Conservation (phyloP, 345 rosid species). For the Durio zibethinus region DNA sequence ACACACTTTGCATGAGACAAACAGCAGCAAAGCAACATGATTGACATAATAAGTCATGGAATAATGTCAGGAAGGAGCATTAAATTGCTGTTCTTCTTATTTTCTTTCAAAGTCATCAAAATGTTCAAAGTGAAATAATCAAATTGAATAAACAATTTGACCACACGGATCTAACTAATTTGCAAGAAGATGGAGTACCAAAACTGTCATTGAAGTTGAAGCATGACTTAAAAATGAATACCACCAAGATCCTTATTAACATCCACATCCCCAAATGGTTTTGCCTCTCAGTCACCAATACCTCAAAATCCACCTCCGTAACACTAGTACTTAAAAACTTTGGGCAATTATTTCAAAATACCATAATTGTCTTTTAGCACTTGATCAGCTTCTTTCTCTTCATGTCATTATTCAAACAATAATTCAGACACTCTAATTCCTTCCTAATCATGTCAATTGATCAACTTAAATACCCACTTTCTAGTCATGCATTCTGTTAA, state of each 20-base stretch:
- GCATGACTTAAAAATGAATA: neutral
- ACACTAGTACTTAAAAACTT: neutral
- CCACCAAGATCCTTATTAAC: neutral
- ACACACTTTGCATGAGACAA: neutral
- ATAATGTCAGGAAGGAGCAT: neutral
- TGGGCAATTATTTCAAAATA: neutral
- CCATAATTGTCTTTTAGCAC: neutral
- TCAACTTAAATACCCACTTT: neutral
- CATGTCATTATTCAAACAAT: neutral
- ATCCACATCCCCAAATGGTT: neutral
- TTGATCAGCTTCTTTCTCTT: neutral
- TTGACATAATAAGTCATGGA: neutral
- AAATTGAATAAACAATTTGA: neutral
- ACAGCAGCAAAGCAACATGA: neutral
- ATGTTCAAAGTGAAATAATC: neutral
- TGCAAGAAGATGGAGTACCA: neutral
- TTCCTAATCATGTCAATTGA: neutral
- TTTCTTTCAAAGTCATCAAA: neutral
- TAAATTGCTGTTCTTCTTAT: neutral
- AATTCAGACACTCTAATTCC: too few species aligned
- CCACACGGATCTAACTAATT: neutral
- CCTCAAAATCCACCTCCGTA: neutral
- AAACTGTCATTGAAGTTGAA: neutral
- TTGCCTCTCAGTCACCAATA: neutral
- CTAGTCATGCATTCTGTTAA: neutral